These are phyloP conservation scores for Bremia lactucae DNA, from an alignment of 352 stramenopile species.

Conservation along the genomic window DNA sequence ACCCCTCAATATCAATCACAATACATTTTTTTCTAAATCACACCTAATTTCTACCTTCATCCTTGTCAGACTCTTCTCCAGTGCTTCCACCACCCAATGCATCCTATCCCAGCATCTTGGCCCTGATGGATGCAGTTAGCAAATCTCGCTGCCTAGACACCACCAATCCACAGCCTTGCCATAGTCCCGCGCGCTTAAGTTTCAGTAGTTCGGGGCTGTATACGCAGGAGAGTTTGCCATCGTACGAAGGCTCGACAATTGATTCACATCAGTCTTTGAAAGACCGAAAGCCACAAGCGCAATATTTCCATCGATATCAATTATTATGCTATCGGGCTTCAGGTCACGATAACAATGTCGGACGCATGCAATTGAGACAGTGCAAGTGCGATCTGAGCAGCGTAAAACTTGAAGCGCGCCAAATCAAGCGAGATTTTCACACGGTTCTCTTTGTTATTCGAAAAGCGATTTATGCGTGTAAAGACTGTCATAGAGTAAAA, in stretches of 20 bases:
- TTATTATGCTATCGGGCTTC: constrained; percentile 93
- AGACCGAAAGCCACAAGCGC: constrained; percentile 91
- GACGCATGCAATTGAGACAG: constrained; percentile 87
- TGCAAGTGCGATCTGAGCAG: constrained; percentile 86
- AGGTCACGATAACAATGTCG: constrained; percentile 94
- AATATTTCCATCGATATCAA: constrained; percentile 91
- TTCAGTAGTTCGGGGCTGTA: constrained; percentile 80
- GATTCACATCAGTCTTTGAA: constrained; percentile 86
- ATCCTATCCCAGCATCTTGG: too few relatives aligned
- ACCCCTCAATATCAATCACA: too few relatives aligned
- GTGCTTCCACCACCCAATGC: too few relatives aligned
- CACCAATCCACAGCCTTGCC: constrained; percentile 83
- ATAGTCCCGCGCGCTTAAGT: constrained; percentile 71
- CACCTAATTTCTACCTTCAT: too few relatives aligned
- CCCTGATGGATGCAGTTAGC: too few relatives aligned
- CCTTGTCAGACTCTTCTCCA: too few relatives aligned
- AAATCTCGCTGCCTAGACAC: constrained; percentile 82
- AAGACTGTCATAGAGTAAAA: constrained; percentile 72
- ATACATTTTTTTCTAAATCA: too few relatives aligned
- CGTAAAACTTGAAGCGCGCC: constrained; percentile 81
- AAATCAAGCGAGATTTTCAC: constrained; percentile 79
- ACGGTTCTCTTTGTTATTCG: constrained; percentile 81
- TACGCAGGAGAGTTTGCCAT: too few relatives aligned
- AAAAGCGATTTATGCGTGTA: constrained; percentile 90
- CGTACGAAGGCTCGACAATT: constrained; percentile 66